phyloP scores from a whole-genome alignment of 2,329 filamentous ascomycete species.

The Leptographium galeiforme region DNA sequence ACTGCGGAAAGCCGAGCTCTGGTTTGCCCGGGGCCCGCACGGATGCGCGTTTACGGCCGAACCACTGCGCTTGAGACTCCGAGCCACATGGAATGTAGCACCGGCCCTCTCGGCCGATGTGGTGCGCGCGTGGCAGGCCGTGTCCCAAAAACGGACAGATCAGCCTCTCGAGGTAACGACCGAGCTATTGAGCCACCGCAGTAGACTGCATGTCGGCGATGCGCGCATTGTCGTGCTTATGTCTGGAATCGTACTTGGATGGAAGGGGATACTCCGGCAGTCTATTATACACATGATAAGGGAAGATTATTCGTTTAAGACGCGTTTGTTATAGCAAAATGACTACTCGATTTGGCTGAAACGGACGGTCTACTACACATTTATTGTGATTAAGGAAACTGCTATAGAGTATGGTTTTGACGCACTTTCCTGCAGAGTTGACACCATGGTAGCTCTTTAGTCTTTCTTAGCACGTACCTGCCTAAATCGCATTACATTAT shows the following conservation, averaged over 20 bases:
- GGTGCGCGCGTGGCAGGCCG: not conserved
- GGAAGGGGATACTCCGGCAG: not conserved
- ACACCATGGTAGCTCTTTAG: too few relatives aligned
- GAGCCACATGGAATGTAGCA: not conserved
- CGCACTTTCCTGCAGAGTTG: too few relatives aligned
- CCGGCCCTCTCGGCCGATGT: not conserved
- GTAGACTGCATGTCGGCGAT: not conserved
- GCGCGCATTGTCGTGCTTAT: not conserved
- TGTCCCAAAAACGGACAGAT: not conserved
- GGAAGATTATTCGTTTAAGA: not conserved
- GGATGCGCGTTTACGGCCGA: not conserved
- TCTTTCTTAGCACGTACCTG: too few relatives aligned
- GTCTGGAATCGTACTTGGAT: not conserved
- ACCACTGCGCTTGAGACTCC: not conserved
- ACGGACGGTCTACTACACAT: not conserved
- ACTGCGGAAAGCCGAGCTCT: not conserved
- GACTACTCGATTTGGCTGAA: not conserved
- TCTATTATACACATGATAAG: not conserved
- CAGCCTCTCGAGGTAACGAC: not conserved
- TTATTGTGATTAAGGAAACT: not conserved
- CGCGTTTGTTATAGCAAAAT: not conserved
- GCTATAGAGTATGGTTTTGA: too few relatives aligned
- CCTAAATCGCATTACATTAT: too few relatives aligned
- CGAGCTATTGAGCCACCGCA: not conserved
- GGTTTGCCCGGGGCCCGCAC: not conserved